Percentiles rank a stretch among this genome's conserved stretches.
These are phyloP conservation scores for Mikania micrantha DNA, from an alignment of 129 eudicot genomes.

Conservation along the genomic window DNA sequence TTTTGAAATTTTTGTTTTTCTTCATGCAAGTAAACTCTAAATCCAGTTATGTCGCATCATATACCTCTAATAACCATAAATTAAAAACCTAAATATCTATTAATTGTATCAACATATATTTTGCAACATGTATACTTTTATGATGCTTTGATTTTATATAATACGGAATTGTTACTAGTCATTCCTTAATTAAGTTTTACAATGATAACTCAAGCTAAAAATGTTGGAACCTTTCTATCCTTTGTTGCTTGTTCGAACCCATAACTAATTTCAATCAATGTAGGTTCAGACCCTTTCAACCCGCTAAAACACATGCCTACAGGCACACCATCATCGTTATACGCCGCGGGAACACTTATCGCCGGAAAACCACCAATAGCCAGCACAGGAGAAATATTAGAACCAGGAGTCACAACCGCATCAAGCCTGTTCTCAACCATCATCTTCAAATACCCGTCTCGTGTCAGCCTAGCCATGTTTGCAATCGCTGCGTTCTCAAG, in stretches of 20 bases:
- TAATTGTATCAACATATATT: no score
- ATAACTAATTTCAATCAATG: slow-evolving; percentile 57
- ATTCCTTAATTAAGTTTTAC: neutral
- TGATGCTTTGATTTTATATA: no score
- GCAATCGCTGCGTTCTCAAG: slow-evolving; percentile 27
- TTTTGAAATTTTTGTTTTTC: no score
- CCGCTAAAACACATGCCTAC: slow-evolving; percentile 61
- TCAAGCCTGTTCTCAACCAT: slow-evolving; percentile 45
- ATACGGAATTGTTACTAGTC: no score
- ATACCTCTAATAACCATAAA: no score
- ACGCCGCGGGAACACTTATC: slow-evolving; percentile 74
- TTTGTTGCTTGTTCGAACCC: slow-evolving; percentile 68
- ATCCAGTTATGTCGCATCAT: no score
- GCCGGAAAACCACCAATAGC: slow-evolving; percentile 80
- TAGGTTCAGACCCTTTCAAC: slow-evolving; percentile 49
- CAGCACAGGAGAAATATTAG: slow-evolving; percentile 32
- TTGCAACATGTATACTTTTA: no score
- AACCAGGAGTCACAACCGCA: slow-evolving; percentile 54
- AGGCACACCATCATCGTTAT: slow-evolving; percentile 50
- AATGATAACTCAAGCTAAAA: slow-evolving; percentile 22
- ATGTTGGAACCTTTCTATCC: slow-evolving; percentile 45
- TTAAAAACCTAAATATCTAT: no score
- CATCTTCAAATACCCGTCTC: slow-evolving; percentile 50
- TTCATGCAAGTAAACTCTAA: no score
- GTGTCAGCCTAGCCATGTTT: slow-evolving; percentile 33